Evolutionary conservation across 2,329 filamentous ascomycete genomes (phyloP), one percentile per base, ranked within the genome.

Genomic region (Epichloe bromicola): DNA sequence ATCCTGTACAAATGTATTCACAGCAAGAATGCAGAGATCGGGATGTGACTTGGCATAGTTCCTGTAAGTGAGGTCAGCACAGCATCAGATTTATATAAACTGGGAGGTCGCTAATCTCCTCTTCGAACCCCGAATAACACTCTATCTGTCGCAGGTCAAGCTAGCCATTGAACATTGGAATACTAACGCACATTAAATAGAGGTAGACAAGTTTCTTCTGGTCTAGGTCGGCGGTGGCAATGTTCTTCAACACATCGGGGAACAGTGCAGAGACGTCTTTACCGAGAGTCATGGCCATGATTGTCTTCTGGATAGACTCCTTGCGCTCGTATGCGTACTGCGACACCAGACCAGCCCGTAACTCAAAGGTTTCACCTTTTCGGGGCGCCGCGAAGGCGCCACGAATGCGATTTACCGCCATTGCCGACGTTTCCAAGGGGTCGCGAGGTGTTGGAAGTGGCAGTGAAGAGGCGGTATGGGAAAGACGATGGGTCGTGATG

Each of bases 201-300:
- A 98, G 76, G 65, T 98, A 98, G 17, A 98, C 93, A 58, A 98
- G 85, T 76, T 98, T 98, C 80, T 98, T 98, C 75, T 98, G 93
- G 67, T 98, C 93, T 56, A 98, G 73, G 64, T 98, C 93, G 44
- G 72, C 75, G 1, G 93, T 98, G 53, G 93, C 93, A 69, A 98
- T 98, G 65, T 98, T 98, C 78, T 98, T 98, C 57, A 98, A 75
- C 36, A 98, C 93, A 65, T 98, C 93, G 2, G 93, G 93, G 67
- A 98, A 98, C 57, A 98, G 74, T 51, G 90, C 87, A 50, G 93
- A 98, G 54, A 98, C 93, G 71, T 98, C 93, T 70, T 98, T 98
- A 68, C 93, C 93, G 60, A 98, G 70, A 1, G 93, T 98, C 93
- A 98, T 98, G 66, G 93, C 90, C 90, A 97, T 97, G 73, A 98